Evolutionary conservation across 495 filamentous ascomycete genomes (phyloP), one percentile per base, ranked within the genome.

Genomic region (Neurospora intermedia): DNA sequence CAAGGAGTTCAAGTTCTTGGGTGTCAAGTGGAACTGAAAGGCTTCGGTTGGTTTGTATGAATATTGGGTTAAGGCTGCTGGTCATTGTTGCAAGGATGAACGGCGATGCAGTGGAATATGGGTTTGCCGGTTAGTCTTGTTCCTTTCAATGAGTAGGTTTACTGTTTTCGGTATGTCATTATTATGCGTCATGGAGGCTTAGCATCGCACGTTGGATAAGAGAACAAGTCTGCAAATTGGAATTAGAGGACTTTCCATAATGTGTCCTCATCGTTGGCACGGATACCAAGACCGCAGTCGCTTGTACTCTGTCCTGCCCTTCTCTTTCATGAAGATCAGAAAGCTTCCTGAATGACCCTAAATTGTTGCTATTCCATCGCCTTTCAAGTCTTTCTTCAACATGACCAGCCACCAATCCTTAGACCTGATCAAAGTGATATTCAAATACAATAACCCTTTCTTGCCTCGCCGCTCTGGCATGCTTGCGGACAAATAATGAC

Each of bases 1-100:
- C 74, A 89, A 86, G 78, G 85, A 81, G 69, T 80, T 82, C 59
- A 83, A 76, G 71, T 79, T 93, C 16, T 91, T 92, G 79, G 91
- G 91, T 4, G 84, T 92, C 43, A 85, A 84, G 73, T 93, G 90
- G 90, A 85, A 84, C 74, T 89, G 79, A 83, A 73, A 8, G 16
- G n/a, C 8, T 42, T 23, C 39, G 5, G 15, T 20, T 15, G 9
- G 15, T 8, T 46, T 54, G 54, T 66, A 18, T 66, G 54, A 35
- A 15, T 66, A 66, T 31, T 35, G 27, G 27, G 18, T 4, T 16
- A 11, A 35, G 18, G 40, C 7, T 35, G 4, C 8, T 16, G 23
- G 27, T 15, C 13, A 62, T 18, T 62, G 6, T 18, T 18, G 15
- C 54, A 35, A 38, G 27, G 23, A 1, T 38, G 54, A 9, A 38